A percentile compares a stretch with the other conserved stretches of the same genome.
phyloP scores from a whole-genome alignment of 2,329 filamentous ascomycete genomes.

The Botrytis aclada region DNA sequence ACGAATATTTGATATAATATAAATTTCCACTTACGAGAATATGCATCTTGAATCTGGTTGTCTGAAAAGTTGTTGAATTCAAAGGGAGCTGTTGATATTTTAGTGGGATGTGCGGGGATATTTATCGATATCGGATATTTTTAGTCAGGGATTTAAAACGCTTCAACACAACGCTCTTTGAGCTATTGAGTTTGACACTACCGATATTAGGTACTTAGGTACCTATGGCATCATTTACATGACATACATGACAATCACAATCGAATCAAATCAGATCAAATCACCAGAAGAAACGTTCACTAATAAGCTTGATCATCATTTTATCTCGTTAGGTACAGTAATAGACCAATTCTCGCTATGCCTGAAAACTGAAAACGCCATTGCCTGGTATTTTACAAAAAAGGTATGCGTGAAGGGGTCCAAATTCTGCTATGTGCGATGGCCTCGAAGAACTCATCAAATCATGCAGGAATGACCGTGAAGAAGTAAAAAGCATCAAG shows the following conservation, averaged over 20 bases:
- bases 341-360: conserved; percentile 17
- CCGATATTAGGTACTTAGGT: not conserved
- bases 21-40: conserved; percentile 44
- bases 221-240: conserved; percentile 1
- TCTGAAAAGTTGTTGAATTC: not conserved
- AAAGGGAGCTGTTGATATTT: not conserved
- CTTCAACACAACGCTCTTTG: not conserved
- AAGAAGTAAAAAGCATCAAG: conserved; percentile 13
- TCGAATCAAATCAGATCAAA: not conserved
- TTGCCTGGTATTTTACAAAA: conserved; percentile 17
- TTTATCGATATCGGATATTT: conserved; percentile 18
- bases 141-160: conserved; percentile 10
- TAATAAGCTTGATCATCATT: conserved; percentile 12
- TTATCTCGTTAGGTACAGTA: conserved; percentile 16
- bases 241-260: not conserved
- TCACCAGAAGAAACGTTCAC: not conserved
- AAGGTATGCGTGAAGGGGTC: not conserved
- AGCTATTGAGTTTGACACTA: not conserved
- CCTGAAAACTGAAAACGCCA: conserved; percentile 17
- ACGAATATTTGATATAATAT: not conserved
- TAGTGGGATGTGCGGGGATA: conserved; percentile 16
- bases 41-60: conserved; percentile 42
- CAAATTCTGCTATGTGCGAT: conserved; percentile 10
- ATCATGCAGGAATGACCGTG: conserved; percentile 6
- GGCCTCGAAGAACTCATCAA: conserved; percentile 5